Percentiles rank a stretch among this genome's conserved stretches.
These are phyloP conservation scores for Colletotrichum musicola DNA, from an alignment of 2,329 filamentous ascomycete genomes.

Conservation along the genomic window DNA sequence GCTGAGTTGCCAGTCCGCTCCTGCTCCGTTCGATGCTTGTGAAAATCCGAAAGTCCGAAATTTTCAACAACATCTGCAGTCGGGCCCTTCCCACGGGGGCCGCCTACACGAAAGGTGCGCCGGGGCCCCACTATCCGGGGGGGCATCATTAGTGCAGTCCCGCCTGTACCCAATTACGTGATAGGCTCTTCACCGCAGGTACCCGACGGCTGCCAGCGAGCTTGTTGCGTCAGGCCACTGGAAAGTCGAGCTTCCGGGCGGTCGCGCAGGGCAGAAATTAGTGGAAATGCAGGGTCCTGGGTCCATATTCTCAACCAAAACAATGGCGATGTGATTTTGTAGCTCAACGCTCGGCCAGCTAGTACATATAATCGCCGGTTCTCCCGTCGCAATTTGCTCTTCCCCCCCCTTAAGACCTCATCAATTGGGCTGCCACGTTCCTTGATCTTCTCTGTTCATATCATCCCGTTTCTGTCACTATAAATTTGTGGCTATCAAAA, in stretches of 20 bases:
- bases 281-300: constrained; percentile 35
- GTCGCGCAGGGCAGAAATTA: constrained; percentile 38
- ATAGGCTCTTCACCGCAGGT: too few species aligned
- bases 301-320: constrained; percentile 37
- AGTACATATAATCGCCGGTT: constrained; percentile 10
- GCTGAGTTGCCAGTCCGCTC: constrained; percentile 6
- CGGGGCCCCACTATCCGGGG: constrained; percentile 31
- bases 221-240: constrained; percentile 33
- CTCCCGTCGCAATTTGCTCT: constrained; percentile 15
- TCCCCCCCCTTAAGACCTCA: background rate
- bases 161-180: too few species aligned
- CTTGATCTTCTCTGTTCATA: constrained; percentile 1
- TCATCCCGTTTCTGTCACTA: background rate
- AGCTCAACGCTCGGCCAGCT: constrained; percentile 15
- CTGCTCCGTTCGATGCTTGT: constrained; percentile 28
- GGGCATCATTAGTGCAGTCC: too few species aligned
- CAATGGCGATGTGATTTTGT: constrained; percentile 26
- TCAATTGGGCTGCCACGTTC: constrained; percentile 23
- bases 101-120: constrained; percentile 27
- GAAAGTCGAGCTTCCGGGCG: constrained; percentile 30
- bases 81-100: constrained; percentile 8
- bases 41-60: constrained; percentile 37
- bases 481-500: constrained; percentile 17
- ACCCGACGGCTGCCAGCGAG: background rate
- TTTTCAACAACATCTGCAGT: constrained; percentile 21